These are phyloP conservation scores for Macrophomina tecta DNA, from an alignment of 2,329 filamentous ascomycete species.

Conservation along the genomic window DNA sequence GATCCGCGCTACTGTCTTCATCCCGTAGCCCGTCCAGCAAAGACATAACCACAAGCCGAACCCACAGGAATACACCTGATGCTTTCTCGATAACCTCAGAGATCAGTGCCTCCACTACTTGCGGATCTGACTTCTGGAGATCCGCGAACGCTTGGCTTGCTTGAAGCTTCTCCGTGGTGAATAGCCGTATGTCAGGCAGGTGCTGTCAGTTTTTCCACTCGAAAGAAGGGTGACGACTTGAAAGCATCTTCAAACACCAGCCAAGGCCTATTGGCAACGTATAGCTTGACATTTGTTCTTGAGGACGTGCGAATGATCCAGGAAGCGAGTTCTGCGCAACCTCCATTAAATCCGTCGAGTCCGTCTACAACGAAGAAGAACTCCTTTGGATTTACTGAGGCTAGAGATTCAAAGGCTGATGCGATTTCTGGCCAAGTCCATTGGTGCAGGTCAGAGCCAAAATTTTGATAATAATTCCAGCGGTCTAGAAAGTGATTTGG, in stretches of 20 bases:
- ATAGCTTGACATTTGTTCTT: constrained; percentile 14
- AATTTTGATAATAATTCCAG: background rate
- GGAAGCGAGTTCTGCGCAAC: background rate
- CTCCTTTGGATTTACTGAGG: background rate
- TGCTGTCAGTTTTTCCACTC: constrained; percentile 15
- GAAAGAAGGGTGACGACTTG: background rate
- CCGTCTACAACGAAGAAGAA: constrained; percentile 28
- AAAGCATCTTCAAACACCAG: constrained; percentile 19
- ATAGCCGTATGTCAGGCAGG: constrained; percentile 9
- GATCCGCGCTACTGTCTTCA: constrained; percentile 27
- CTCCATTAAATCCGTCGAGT: constrained; percentile 26
- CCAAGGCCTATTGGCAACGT: constrained; percentile 14
- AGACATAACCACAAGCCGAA: constrained; percentile 31
- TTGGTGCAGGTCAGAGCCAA: background rate
- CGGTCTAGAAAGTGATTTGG: background rate
- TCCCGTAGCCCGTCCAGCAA: constrained; percentile 29
- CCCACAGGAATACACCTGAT: constrained; percentile 34
- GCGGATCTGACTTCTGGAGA: background rate
- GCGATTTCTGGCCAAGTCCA: background rate
- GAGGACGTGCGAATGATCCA: background rate
- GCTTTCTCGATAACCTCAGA: constrained; percentile 28
- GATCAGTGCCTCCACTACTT: background rate
- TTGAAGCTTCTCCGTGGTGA: constrained; percentile 5
- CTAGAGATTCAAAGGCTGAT: background rate
- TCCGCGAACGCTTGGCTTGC: background rate